phyloP scores from a whole-genome alignment of 495 filamentous ascomycete species.

The Penicillium coffeae region DNA sequence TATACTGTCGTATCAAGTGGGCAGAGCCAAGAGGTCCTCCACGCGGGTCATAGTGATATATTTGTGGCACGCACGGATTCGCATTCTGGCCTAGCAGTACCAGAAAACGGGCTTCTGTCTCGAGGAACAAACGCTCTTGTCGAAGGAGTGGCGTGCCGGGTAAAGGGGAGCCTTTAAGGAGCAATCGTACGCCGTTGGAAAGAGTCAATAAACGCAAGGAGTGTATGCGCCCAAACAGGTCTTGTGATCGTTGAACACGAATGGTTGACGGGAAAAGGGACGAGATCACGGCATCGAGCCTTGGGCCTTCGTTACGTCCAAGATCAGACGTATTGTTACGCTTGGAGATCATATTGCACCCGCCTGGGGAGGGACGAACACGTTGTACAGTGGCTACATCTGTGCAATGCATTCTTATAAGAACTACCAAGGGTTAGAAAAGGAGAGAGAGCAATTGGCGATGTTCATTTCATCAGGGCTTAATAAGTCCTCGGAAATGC shows the following conservation, averaged over 20 bases:
- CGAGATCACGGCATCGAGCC: constrained; percentile 41
- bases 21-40: constrained; percentile 37
- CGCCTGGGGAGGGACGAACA: constrained; percentile 7
- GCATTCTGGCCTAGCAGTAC: constrained; percentile 43
- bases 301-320: constrained; percentile 16
- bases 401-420: not conserved
- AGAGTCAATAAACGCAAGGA: constrained; percentile 50
- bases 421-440: not conserved
- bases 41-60: constrained; percentile 48
- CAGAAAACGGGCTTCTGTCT: constrained; percentile 53
- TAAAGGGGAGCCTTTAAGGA: constrained; percentile 53
- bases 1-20: constrained; percentile 48
- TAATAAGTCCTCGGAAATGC: not conserved
- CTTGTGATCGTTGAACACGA: constrained; percentile 40
- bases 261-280: constrained; percentile 37
- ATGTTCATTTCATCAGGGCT: not conserved
- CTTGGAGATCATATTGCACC: constrained; percentile 3
- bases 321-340: constrained; percentile 17
- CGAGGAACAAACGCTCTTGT: constrained; percentile 52
- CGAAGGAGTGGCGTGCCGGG: constrained; percentile 51
- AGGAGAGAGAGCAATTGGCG: not conserved
- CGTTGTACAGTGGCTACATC: not conserved
- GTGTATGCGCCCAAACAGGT: constrained; percentile 48
- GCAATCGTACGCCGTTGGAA: constrained; percentile 48
- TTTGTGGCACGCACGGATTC: constrained; percentile 45